Evolutionary conservation across 148 eudicot species (phyloP).

Genomic region (Amaranthus hypochondriacus): DNA sequence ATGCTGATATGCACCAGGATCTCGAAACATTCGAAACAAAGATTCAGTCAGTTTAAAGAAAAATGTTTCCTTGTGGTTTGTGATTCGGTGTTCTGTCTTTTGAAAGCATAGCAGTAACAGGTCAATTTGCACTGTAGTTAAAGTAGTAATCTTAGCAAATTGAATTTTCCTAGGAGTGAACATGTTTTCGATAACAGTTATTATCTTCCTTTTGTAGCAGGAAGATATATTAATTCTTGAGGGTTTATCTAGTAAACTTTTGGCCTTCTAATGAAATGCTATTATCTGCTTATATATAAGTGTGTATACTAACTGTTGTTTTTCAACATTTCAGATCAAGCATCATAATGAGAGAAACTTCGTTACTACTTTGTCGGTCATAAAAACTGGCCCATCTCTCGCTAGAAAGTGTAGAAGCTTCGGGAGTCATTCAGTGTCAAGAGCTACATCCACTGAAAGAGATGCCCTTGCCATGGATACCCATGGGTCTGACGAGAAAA

Average conservation of each 20-base stretch:
- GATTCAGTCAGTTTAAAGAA: background rate
- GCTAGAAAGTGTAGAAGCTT: conserved; percentile 32
- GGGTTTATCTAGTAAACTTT: background rate
- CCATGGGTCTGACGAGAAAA: conserved; percentile 27
- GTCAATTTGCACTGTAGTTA: no score
- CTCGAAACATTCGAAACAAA: background rate
- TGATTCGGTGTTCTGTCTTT: background rate
- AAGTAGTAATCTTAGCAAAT: no score
- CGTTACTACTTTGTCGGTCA: conserved; percentile 18
- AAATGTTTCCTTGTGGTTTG: background rate
- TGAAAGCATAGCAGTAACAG: background rate
- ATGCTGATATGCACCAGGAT: background rate
- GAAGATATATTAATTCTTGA: background rate
- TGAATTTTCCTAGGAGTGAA: background rate
- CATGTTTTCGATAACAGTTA: background rate
- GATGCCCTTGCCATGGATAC: conserved; percentile 50
- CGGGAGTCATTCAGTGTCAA: conserved; percentile 28
- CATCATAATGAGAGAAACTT: conserved; percentile 24
- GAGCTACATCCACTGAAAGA: conserved; percentile 42
- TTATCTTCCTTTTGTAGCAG: no score
- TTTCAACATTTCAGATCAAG: conserved; percentile 32
- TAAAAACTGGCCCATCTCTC: conserved; percentile 18
- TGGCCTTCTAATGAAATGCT: background rate
- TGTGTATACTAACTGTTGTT: background rate
- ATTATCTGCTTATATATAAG: background rate